Evolutionary conservation across 257 asterid species (phyloP), one percentile per base, ranked within the genome.

Genomic region (Petunia axillaris): DNA sequence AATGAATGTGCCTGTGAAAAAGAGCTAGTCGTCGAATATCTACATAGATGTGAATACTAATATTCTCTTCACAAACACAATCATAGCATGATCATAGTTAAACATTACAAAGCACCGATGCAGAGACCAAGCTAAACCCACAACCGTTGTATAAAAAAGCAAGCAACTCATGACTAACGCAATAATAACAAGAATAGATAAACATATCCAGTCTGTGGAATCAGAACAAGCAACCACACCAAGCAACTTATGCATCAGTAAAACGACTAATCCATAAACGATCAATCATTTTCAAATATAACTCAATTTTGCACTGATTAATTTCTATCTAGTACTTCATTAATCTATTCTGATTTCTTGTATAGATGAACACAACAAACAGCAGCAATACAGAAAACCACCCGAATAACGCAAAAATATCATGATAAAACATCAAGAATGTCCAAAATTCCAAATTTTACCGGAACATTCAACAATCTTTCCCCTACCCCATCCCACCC

Each of bases 11-110:
- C 41, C 63, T 35, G 57, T 64, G 38, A 40, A 79, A 38, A 58
- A 7, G 11, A 40, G 1, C 52, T 37, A 73, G 5, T 36, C 36
- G 4, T 73, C 62, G 50, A 50, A 48, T 50, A 50, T 5, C 53
- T 6, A 6, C 36, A 73, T 35, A 50, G 46, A 36, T 11, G 63
- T 36, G 13, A 35, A 73, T 6, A 73, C 62, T 73, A 62, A 73
- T 50, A 50, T 63, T 9, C 68, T 36, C 78, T 73, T 73, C 78
- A 50, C 63, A 50, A 50, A 50, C 63, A 73, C 58, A 73, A 36
- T 35, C 46, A 50, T 48, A 65, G 13, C 48, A 50, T 37, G 66
- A n/a, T 39, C 60, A 63, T 16, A 65, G 43, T 5, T 5, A 73
- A 78, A 10, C 74, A 65, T 16, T 38, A 16, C 44, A 13, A n/a